Conservation (phyloP, 208 protist species). For the Trypanosoma mega region DNA sequence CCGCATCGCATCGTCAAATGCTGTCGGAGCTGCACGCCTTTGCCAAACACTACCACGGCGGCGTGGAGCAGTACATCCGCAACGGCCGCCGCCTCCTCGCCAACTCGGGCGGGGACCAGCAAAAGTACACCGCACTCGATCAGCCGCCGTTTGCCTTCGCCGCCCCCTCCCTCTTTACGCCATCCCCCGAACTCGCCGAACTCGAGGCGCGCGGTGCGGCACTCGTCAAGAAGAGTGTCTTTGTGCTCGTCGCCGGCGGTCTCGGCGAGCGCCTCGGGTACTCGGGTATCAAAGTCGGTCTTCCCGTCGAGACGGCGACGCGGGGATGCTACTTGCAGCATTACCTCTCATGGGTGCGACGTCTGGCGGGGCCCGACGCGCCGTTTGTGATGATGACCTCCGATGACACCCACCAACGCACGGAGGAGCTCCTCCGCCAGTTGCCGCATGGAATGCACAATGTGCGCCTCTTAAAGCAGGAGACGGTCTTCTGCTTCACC, state of each 20-base stretch:
- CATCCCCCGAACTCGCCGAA: constrained; percentile 31
- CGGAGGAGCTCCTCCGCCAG: constrained; percentile 58
- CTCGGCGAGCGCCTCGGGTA: constrained; percentile 93
- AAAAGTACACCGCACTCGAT: constrained; percentile 45
- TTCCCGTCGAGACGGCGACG: constrained; percentile 89
- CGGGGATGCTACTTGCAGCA: constrained; percentile 76
- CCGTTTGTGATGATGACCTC: constrained; percentile 96
- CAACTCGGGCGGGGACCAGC: constrained; percentile 17
- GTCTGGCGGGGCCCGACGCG: constrained; percentile 34
- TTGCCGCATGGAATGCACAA: constrained; percentile 61
- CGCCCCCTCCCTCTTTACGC: constrained; percentile 46
- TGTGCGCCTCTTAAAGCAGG: constrained; percentile 86
- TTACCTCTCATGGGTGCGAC: constrained; percentile 61
- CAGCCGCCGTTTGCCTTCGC: constrained; percentile 67
- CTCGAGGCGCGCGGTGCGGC: constrained; percentile 46
- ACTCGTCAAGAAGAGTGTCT: constrained; percentile 56
- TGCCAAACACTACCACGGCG: constrained; percentile 57
- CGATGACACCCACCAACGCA: constrained; percentile 87
- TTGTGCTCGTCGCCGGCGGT: constrained; percentile 92
- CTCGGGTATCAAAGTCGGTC: constrained; percentile 84
- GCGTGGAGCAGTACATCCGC: constrained; percentile 76
- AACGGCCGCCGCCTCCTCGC: constrained; percentile 75
- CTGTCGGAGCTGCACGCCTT: constrained; percentile 65
- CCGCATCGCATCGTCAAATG: constrained; percentile 34
- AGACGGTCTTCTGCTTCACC: constrained; percentile 84